Base-by-base conservation (phyloP, 139 green algal species). In the Nannochloris sp. region DNA sequence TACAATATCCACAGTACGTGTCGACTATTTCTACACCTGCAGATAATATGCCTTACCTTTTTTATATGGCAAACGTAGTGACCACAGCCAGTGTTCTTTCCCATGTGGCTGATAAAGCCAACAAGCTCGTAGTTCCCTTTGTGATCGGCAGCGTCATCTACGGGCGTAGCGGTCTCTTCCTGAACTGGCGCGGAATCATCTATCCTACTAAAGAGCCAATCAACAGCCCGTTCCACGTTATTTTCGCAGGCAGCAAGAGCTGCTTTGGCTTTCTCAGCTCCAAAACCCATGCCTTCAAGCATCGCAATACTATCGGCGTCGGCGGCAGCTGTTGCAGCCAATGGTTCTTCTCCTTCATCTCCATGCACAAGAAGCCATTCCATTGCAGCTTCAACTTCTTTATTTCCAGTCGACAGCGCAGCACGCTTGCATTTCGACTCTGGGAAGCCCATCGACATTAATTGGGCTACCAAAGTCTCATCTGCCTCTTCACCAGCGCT, bases 51-150 rank as follows among this genome's bases (percentile, higher is more conserved):
- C 60, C 72, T 2, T 65, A 67, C 75, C 79, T 91, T 95, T 39
- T 80, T 81, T 24, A 97, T 76, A 73, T 99, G 94, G 33, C 63
- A 80, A 37, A 99, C 94, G 74, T 99, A 99, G 72, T 99, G 94
- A 23, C 94, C 94, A 54, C 86, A 95, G 3, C 73, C 81, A 13
- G 89, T 95, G 77, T 92, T 96, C 57, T 60, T 76, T 24, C 94
- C 94, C 77, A 98, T 92, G 84, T 99, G 94, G 64, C 78, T 92
- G 8, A 98, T 75, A 59, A 98, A 87, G 25, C 82, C 94, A 14
- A 91, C 56, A 48, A 98, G 86, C 45, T 85, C 70, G 77, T 98
- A 99, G 27, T 76, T 31, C 15, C 81, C 90, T 9, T 25, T 8
- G 45, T 15, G 12, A 54, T 54, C 15, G 37, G 12, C 12, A 9